Evolutionary conservation across 345 rosid genomes (phyloP), one percentile per base, ranked within the genome.

Genomic region (Euphorbia tirucalli): DNA sequence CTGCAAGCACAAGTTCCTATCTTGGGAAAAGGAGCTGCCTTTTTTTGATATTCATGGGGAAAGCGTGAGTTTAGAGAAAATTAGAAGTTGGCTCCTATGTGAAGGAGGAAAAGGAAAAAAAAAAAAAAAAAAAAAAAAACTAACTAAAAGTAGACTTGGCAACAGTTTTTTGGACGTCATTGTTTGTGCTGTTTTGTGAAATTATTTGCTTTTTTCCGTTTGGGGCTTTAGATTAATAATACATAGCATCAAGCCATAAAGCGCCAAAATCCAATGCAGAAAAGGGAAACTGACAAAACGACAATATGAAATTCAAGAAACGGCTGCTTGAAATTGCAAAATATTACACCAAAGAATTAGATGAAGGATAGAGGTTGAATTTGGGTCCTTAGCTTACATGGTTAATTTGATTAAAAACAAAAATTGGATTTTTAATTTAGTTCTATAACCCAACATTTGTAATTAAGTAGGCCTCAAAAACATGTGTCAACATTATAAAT

Each of bases 221-320:
- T 15, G 43, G 61, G 71, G 63, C 56, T 71, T 61, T 3, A 52
- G 35, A 65, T 65, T 69, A 48, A 46, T 68, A 44, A n/a, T n/a
- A n/a, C n/a, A n/a, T n/a, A n/a, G n/a, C n/a, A n/a, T n/a, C 50
- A 24, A 39, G 43, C 28, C 19, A 43, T 44, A 27, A 66, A 67
- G 44, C 31, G 55, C 73, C 75, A 63, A 66, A 24, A 37, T 10
- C 56, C 59, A 64, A 52, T 22, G 2, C 25, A 21, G 46, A 22
- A 74, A 65, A 30, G 7, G 21, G 24, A 21, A 59, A 63, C 46
- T 21, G 49, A 32, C 56, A 35, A 73, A 75, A 64, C 54, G 81
- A 71, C 81, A 78, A 74, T 19, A 62, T 28, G 69, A 66, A 78
- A 61, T 50, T 25, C 24, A 58, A 74, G 15, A 75, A 74, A 81